phyloP scores from a whole-genome alignment of 75 land plant species.

The Azolla pinnata region DNA sequence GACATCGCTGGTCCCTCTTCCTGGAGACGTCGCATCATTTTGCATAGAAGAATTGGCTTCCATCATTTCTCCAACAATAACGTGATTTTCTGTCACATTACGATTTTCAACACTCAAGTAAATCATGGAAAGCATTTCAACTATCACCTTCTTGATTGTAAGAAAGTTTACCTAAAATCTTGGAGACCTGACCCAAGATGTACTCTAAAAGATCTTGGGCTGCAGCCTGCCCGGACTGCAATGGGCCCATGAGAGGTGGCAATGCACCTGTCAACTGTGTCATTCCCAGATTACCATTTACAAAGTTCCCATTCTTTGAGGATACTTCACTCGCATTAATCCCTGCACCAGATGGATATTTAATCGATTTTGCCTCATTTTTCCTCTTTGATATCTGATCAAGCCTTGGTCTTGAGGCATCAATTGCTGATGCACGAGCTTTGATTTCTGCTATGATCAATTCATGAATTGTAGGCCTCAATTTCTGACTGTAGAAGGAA shows the following conservation, averaged over 20 bases:
- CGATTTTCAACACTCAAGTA: not conserved
- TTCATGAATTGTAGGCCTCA: slow-evolving; percentile 90
- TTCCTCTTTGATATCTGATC: slow-evolving; percentile 34
- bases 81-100: slow-evolving; percentile 59
- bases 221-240: slow-evolving; percentile 61
- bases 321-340: slow-evolving; percentile 25
- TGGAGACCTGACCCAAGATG: slow-evolving; percentile 47
- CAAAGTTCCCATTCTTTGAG: slow-evolving; percentile 39
- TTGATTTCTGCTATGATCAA: slow-evolving; percentile 84
- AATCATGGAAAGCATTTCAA: too few relatives aligned
- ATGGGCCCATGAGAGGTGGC: slow-evolving; percentile 56
- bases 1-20: slow-evolving; percentile 37
- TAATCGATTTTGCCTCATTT: too few relatives aligned
- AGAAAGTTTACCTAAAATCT: slow-evolving; percentile 52
- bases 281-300: slow-evolving; percentile 37
- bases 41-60: slow-evolving; percentile 49
- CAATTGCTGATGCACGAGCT: slow-evolving; percentile 48
- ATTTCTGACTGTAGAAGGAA: slow-evolving; percentile 64
- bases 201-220: slow-evolving; percentile 72
- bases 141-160: too few relatives aligned
- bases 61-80: slow-evolving; percentile 83
- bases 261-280: slow-evolving; percentile 52
- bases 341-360: too few relatives aligned
- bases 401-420: slow-evolving; percentile 41
- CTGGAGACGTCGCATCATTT: slow-evolving; percentile 39